Evolutionary conservation across 1,139 yeast genomes (phyloP).

Genomic region (Yamadazyma diddensiae): DNA sequence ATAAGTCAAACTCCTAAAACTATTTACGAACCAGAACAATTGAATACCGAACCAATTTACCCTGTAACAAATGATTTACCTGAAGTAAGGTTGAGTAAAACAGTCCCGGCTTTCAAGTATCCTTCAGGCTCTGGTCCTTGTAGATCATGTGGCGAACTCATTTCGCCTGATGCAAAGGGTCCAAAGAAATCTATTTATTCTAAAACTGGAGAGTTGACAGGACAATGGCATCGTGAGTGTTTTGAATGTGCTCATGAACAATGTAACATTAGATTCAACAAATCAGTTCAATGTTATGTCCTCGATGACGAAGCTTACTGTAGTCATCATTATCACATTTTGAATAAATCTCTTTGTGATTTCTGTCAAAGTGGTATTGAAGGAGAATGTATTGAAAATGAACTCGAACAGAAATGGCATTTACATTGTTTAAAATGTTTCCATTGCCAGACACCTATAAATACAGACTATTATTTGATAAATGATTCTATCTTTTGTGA

Average conservation of each 20-base stretch:
- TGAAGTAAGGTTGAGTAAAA: conserved; percentile 5
- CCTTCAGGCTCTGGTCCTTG: conserved; percentile 76
- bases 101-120: conserved; percentile 20
- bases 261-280: conserved; percentile 58
- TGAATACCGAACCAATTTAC: neutral
- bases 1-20: conserved; percentile 14
- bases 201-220: conserved; percentile 75
- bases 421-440: conserved; percentile 58
- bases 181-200: conserved; percentile 56
- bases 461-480: conserved; percentile 54
- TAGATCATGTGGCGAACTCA: conserved; percentile 56
- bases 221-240: conserved; percentile 93
- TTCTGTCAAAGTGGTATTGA: conserved; percentile 76
- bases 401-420: conserved; percentile 65
- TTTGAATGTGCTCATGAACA: conserved; percentile 58
- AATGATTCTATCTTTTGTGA: conserved; percentile 55
- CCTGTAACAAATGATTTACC: conserved; percentile 1
- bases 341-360: conserved; percentile 72
- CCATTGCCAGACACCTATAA: conserved; percentile 46
- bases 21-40: neutral
- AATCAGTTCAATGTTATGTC: conserved; percentile 73
- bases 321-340: conserved; percentile 72
- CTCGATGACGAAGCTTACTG: conserved; percentile 79
- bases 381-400: conserved; percentile 86
- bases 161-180: conserved; percentile 45